phyloP scores from a whole-genome alignment of 257 asterid genomes.

The Lithospermum erythrorhizon region DNA sequence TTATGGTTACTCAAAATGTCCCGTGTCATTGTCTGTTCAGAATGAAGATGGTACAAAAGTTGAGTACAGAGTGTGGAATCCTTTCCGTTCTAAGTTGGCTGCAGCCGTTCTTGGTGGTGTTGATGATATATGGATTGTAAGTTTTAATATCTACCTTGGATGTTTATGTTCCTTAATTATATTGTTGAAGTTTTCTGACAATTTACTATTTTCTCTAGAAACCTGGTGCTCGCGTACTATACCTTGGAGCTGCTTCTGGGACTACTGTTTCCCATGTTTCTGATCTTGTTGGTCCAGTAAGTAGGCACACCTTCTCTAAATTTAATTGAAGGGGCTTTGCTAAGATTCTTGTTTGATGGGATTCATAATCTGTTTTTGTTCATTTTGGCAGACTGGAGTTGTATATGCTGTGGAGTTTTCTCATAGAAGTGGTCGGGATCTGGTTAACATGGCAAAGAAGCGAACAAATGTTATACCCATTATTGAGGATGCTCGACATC shows the following conservation, averaged over 20 bases:
- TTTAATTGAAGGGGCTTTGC: not conserved
- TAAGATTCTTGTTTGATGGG: not conserved
- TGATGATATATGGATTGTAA: conserved; percentile 89
- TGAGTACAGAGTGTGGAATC: conserved; percentile 96
- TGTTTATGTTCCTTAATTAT: not conserved
- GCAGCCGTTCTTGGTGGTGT: conserved; percentile 94
- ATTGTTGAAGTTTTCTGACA: not conserved
- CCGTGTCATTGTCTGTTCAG: conserved; percentile 14
- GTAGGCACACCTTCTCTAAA: conserved; percentile 1
- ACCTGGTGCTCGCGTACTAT: conserved; percentile 38
- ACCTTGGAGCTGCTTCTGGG: conserved; percentile 83
- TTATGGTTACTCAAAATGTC: not conserved
- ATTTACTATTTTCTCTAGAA: conserved; percentile 14
- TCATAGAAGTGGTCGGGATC: conserved; percentile 89
- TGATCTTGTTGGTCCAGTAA: conserved; percentile 86
- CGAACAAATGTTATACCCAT: conserved; percentile 85
- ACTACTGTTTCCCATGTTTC: conserved; percentile 88
- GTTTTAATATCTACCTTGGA: conserved; percentile 11
- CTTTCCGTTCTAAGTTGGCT: conserved; percentile 93
- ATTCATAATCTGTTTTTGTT: not conserved
- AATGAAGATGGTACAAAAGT: conserved; percentile 74
- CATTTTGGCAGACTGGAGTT: conserved; percentile 49
- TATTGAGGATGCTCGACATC: conserved; percentile 94
- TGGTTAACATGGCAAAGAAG: conserved; percentile 94
- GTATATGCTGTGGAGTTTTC: conserved; percentile 96